Evolutionary conservation across 495 filamentous ascomycete species (phyloP).

Genomic region (Penicillium lagena): DNA sequence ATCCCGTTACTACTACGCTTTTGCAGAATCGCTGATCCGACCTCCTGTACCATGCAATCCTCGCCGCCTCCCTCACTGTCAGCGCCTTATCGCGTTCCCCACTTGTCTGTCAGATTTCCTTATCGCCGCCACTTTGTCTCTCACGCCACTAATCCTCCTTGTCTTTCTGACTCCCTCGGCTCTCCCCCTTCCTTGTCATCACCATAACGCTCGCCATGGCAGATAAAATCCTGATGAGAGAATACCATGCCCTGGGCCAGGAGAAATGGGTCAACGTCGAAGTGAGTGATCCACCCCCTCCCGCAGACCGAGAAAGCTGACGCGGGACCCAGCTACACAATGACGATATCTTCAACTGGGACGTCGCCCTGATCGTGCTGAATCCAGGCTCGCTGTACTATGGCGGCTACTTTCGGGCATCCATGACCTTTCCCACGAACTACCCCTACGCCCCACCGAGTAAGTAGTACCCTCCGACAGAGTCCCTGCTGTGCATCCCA

Average conservation of each 20-base stretch:
- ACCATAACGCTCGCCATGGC: conserved; percentile 39
- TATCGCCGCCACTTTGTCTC: conserved; percentile 4
- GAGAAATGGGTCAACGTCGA: conserved; percentile 94
- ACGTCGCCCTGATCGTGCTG: conserved; percentile 80
- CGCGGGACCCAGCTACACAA: conserved; percentile 49
- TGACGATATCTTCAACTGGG: conserved; percentile 79
- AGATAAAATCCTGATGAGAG: conserved; percentile 80
- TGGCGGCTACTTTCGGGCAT: conserved; percentile 85
- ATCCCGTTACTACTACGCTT: too few species aligned
- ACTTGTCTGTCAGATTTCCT: not conserved
- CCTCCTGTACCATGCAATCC: too few species aligned
- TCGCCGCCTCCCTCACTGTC: not conserved
- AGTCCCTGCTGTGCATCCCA: too few species aligned
- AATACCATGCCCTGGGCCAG: conserved; percentile 73
- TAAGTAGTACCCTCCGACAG: conserved; percentile 13
- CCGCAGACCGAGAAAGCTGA: not conserved
- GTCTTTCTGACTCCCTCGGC: not conserved
- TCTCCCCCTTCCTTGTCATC: not conserved
- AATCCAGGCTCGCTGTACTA: conserved; percentile 89
- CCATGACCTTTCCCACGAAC: conserved; percentile 80
- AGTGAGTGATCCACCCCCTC: conserved; percentile 35
- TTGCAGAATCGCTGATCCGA: too few species aligned
- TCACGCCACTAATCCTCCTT: not conserved
- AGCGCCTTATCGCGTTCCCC: not conserved
- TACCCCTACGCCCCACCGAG: conserved; percentile 87